Evolutionary conservation across 208 protist species (phyloP).

Genomic region (Polymyxa betae): DNA sequence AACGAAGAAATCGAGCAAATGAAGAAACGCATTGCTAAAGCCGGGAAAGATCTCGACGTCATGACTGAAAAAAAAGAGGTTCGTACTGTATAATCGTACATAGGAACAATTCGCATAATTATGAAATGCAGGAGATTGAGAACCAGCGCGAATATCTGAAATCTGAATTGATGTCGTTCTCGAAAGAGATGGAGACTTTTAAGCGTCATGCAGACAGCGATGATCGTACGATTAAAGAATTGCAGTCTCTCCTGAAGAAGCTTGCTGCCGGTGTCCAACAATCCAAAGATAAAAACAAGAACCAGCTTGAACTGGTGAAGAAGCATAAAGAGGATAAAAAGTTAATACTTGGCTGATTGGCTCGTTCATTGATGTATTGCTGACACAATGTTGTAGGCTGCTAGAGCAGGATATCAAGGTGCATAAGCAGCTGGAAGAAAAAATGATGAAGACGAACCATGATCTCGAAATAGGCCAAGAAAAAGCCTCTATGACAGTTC

Average conservation of each 20-base stretch:
- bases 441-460: constrained; percentile 84
- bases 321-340: constrained; percentile 82
- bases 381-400: constrained; percentile 61
- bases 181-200: constrained; percentile 44
- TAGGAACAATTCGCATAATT: background rate
- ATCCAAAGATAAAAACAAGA: constrained; percentile 63
- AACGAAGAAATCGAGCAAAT: constrained; percentile 32
- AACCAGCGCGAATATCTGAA: background rate
- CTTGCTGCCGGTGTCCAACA: background rate
- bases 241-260: background rate
- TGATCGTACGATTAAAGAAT: constrained; percentile 59
- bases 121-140: background rate
- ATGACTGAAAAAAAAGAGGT: constrained; percentile 72
- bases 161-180: background rate
- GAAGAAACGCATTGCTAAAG: constrained; percentile 49
- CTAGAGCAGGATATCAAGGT: constrained; percentile 83
- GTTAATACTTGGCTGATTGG: background rate
- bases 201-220: constrained; percentile 49
- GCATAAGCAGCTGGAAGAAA: constrained; percentile 84
- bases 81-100: background rate
- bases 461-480: constrained; percentile 81
- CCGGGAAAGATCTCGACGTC: constrained; percentile 69
- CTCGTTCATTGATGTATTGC: background rate
- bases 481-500: background rate
- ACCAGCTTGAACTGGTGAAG: constrained; percentile 82